Evolutionary conservation across 148 eudicot species (phyloP).

Genomic region (Rhododendron simsii): DNA sequence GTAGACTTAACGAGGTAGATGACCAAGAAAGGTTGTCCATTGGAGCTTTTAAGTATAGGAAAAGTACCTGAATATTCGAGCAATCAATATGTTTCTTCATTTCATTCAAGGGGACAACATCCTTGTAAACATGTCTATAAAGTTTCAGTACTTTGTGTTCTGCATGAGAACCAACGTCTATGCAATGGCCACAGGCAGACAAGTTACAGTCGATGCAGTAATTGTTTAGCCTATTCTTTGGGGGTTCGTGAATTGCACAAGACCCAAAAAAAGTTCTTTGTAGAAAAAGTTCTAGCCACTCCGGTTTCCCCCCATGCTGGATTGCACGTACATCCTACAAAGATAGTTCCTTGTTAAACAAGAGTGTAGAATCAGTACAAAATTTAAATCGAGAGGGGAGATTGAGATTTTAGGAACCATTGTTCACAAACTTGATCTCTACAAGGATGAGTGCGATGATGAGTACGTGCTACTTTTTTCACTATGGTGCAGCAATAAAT

Average conservation of each 20-base stretch:
- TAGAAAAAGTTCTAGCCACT: conserved; percentile 49
- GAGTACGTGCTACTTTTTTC: neutral
- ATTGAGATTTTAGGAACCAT: neutral
- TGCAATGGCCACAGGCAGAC: conserved; percentile 41
- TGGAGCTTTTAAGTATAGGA: neutral
- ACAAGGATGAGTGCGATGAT: neutral
- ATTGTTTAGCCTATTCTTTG: conserved; percentile 44
- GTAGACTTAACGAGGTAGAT: neutral
- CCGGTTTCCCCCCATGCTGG: conserved; percentile 17
- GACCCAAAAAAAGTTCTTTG: conserved; percentile 35
- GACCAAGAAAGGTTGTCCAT: neutral
- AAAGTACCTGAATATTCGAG: conserved; percentile 49
- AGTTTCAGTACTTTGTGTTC: conserved; percentile 43
- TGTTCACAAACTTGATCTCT: neutral
- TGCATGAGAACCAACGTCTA: conserved; percentile 32
- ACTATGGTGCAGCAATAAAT: neutral
- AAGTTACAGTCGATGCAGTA: conserved; percentile 55
- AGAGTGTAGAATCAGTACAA: neutral
- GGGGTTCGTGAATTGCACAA: conserved; percentile 33
- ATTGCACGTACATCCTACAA: conserved; percentile 6
- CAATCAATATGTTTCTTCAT: conserved; percentile 46
- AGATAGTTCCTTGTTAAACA: neutral
- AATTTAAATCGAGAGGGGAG: neutral
- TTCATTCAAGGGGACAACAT: conserved; percentile 46
- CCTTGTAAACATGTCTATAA: conserved; percentile 62